Conservation (phyloP, 306 rosid genomes). For the Malus fusca region DNA sequence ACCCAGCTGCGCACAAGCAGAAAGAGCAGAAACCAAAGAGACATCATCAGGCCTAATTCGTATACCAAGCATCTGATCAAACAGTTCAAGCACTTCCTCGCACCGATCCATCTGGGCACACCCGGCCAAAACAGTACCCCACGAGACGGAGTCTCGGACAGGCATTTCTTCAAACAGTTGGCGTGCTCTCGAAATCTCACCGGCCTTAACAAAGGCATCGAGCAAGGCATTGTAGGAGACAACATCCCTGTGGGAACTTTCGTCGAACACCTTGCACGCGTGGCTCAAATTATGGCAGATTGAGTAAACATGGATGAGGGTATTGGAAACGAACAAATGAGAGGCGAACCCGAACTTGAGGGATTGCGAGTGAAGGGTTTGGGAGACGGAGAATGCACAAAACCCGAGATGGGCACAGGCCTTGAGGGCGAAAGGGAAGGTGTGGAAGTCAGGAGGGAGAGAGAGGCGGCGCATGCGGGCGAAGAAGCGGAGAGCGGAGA, state of each 20-base stretch:
- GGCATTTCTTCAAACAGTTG: conserved; percentile 56
- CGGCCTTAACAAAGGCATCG: conserved; percentile 41
- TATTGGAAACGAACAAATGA: conserved; percentile 38
- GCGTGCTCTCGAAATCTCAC: conserved; percentile 31
- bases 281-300: conserved; percentile 9
- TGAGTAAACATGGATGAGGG: conserved; percentile 45
- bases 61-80: conserved; percentile 37
- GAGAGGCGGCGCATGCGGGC: conserved; percentile 42
- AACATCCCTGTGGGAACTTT: conserved; percentile 26
- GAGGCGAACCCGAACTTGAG: conserved; percentile 39
- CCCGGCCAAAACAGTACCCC: conserved; percentile 69
- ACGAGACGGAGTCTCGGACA: conserved; percentile 41
- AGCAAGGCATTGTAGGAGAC: conserved; percentile 59
- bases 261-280: conserved; percentile 38
- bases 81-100: conserved; percentile 36
- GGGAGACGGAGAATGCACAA: conserved; percentile 19
- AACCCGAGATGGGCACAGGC: conserved; percentile 34
- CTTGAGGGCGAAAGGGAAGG: conserved; percentile 60
- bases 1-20: conserved; percentile 65
- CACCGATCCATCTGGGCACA: conserved; percentile 34
- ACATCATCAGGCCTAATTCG: conserved; percentile 42
- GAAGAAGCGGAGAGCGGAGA: conserved; percentile 41
- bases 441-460: conserved; percentile 59
- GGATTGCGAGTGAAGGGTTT: conserved; percentile 48
- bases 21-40: conserved; percentile 59